Evolutionary conservation across 2,329 filamentous ascomycete genomes (phyloP).

Genomic region (Monilinia fructigena): DNA sequence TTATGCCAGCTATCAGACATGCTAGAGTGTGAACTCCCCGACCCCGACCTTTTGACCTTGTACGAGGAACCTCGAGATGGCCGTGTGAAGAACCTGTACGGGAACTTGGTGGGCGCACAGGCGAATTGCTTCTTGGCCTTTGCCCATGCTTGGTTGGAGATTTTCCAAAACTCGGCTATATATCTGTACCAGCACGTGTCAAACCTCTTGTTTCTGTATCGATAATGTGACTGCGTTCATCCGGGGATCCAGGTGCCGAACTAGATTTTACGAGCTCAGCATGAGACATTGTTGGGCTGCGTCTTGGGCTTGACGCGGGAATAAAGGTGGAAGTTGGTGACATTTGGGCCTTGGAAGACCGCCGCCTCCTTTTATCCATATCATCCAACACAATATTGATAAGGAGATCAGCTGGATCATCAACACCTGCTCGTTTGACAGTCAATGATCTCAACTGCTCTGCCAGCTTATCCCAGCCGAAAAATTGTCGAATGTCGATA

Average conservation of each 20-base stretch:
- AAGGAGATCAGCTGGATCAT: slow-evolving; percentile 86
- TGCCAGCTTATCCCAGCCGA: slow-evolving; percentile 90
- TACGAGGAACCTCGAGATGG: slow-evolving; percentile 61
- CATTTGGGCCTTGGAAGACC: slow-evolving; percentile 81
- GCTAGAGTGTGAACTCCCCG: slow-evolving; percentile 87
- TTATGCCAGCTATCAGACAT: slow-evolving; percentile 62
- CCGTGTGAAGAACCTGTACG: slow-evolving; percentile 59
- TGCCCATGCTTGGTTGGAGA: slow-evolving; percentile 35
- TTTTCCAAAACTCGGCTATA: slow-evolving; percentile 31
- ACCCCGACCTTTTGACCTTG: slow-evolving; percentile 82
- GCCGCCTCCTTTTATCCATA: slow-evolving; percentile 84
- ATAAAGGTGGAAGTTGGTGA: slow-evolving; percentile 74
- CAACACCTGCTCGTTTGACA: slow-evolving; percentile 80
- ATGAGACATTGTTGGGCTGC: slow-evolving; percentile 63
- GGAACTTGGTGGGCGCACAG: slow-evolving; percentile 71
- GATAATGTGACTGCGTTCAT: slow-evolving; percentile 39
- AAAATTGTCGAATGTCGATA: slow-evolving; percentile 95
- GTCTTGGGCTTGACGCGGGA: slow-evolving; percentile 54
- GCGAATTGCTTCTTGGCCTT: slow-evolving; percentile 75
- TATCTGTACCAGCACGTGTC: slow-evolving; percentile 38
- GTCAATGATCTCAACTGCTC: slow-evolving; percentile 90
- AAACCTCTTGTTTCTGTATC: slow-evolving; percentile 33
- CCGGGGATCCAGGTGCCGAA: slow-evolving; percentile 55
- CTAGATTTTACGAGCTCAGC: slow-evolving; percentile 66
- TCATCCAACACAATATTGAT: slow-evolving; percentile 95